These are phyloP conservation scores for Huntiella omanensis DNA, from an alignment of 2,329 filamentous ascomycete genomes.

Conservation along the genomic window DNA sequence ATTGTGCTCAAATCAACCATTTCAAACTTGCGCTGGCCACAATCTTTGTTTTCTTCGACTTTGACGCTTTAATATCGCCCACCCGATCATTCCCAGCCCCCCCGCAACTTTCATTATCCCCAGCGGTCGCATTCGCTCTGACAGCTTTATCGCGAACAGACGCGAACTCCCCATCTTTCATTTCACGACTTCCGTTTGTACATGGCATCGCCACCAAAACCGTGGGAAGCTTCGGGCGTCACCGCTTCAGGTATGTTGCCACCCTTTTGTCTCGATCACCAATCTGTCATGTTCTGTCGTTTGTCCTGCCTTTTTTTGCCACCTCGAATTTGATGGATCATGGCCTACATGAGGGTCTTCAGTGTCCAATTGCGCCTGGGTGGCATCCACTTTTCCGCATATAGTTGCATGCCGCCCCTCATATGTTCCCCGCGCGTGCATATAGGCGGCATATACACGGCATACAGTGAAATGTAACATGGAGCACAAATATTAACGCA, in stretches of 20 bases:
- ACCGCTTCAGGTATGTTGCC: constrained; percentile 6
- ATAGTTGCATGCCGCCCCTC: constrained; percentile 18
- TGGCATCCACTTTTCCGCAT: constrained; percentile 19
- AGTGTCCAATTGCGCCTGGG: constrained; percentile 21
- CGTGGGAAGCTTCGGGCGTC: constrained; percentile 73
- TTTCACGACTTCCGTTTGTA: not conserved
- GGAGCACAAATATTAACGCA: constrained; percentile 10
- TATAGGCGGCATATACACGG: constrained; percentile 12
- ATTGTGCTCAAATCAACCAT: too few relatives aligned
- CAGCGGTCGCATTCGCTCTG: too few relatives aligned
- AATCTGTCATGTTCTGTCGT: constrained; percentile 1
- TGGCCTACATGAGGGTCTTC: too few relatives aligned
- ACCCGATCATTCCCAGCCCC: too few relatives aligned
- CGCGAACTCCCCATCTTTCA: not conserved
- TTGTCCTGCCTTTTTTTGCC: constrained; percentile 5
- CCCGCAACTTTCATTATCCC: too few relatives aligned
- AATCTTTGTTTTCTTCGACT: too few relatives aligned
- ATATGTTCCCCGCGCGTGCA: constrained; percentile 17
- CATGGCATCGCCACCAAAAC: constrained; percentile 80
- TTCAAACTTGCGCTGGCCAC: too few relatives aligned
- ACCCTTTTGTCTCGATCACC: not conserved
- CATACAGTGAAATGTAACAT: not conserved
- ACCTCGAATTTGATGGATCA: constrained; percentile 12
- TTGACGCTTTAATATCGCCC: too few relatives aligned
- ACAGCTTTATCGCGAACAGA: too few relatives aligned